Evolutionary conservation across 2,329 filamentous ascomycete genomes (phyloP).

Genomic region (Arthrobotrys musiformis): DNA sequence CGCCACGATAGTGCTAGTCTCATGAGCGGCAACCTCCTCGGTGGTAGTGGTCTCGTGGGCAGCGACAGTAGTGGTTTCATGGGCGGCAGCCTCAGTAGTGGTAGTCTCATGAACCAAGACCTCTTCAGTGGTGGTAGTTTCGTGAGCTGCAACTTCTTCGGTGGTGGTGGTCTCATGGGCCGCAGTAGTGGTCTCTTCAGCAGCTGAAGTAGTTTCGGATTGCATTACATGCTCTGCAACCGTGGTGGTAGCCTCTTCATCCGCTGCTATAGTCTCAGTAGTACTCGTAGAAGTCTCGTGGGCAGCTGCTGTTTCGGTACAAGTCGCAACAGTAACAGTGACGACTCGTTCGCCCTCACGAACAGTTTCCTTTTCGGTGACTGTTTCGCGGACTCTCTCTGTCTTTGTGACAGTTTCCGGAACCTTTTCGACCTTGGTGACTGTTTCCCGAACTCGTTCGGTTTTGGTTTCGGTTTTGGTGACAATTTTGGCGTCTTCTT

Average conservation of each 20-base stretch:
- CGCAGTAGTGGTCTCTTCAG: background rate
- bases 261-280: background rate
- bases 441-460: background rate
- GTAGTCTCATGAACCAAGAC: background rate
- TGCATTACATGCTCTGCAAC: background rate
- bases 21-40: background rate
- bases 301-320: slow-evolving; percentile 13
- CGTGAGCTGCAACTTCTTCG: background rate
- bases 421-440: background rate
- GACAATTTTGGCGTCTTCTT: too few species aligned
- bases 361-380: background rate
- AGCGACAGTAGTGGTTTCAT: background rate
- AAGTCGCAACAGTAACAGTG: slow-evolving; percentile 34
- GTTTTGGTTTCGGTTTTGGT: background rate
- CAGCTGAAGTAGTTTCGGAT: background rate
- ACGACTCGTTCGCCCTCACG: slow-evolving; percentile 7
- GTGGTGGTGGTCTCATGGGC: background rate
- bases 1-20: background rate
- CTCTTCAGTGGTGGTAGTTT: background rate
- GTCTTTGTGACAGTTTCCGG: slow-evolving; percentile 1
- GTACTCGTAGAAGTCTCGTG: background rate
- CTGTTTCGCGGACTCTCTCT: background rate
- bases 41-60: background rate
- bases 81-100: background rate
- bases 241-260: background rate